Conservation (phyloP, 805 yeast species). For the Candida tallmaniae region DNA sequence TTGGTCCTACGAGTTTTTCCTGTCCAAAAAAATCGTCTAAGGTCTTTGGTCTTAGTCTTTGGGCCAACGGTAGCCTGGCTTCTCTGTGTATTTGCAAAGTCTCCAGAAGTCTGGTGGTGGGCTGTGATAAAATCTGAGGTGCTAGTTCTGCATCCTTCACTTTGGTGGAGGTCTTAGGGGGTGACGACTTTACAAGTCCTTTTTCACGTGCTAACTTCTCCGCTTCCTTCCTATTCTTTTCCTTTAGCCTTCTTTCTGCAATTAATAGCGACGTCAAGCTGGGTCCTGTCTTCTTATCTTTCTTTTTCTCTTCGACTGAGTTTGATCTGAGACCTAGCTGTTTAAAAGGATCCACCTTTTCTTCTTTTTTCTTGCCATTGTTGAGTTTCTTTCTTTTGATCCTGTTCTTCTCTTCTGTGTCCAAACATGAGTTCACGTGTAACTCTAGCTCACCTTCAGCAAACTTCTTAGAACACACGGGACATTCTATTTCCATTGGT, state of each 20-base stretch:
- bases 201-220: slow-evolving; percentile 3
- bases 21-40: slow-evolving; percentile 40
- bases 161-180: not conserved
- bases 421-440: slow-evolving; percentile 40
- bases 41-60: slow-evolving; percentile 33
- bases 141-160: slow-evolving; percentile 1
- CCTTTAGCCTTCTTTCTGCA: slow-evolving; percentile 28
- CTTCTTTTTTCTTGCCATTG: slow-evolving; percentile 2
- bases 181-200: not conserved
- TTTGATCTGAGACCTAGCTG: slow-evolving; percentile 32
- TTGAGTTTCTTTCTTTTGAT: slow-evolving; percentile 1
- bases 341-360: slow-evolving; percentile 24
- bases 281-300: slow-evolving; percentile 21
- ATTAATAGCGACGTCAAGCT: slow-evolving; percentile 31
- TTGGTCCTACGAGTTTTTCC: slow-evolving; percentile 33
- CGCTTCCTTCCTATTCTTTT: slow-evolving; percentile 9
- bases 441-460: slow-evolving; percentile 25
- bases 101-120: slow-evolving; percentile 6
- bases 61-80: slow-evolving; percentile 33
- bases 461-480: slow-evolving; percentile 29
- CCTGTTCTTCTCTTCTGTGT: slow-evolving; percentile 18
- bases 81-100: slow-evolving; percentile 15
- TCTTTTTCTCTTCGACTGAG: slow-evolving; percentile 15
- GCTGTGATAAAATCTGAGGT: slow-evolving; percentile 5
- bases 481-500: slow-evolving; percentile 23